phyloP scores from a whole-genome alignment of 2,329 filamentous ascomycete species.

The Pseudomassariella vexata region DNA sequence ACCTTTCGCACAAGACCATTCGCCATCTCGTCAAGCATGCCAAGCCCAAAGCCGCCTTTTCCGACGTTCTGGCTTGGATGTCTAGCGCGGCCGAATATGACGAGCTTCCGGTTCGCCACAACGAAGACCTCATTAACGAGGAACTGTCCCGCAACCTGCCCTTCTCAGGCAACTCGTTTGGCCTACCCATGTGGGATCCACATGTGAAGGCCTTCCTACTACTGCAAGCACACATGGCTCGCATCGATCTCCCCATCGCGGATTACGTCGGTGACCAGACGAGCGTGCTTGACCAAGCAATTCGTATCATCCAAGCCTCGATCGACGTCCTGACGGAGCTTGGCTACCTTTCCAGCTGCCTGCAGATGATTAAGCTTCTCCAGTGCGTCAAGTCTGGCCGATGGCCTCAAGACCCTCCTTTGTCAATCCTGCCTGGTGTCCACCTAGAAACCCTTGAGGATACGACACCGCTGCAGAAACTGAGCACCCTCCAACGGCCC shows the following conservation, averaged over 20 bases:
- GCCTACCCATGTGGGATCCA: constrained; percentile 93
- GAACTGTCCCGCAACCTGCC: constrained; percentile 81
- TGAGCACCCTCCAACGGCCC: constrained; percentile 17
- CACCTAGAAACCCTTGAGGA: constrained; percentile 35
- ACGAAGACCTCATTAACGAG: constrained; percentile 94
- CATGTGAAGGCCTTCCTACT: constrained; percentile 95
- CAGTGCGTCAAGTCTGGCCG: constrained; percentile 89
- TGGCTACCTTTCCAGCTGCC: constrained; percentile 71
- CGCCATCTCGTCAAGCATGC: constrained; percentile 74
- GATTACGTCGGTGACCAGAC: constrained; percentile 96
- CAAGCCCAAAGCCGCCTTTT: constrained; percentile 69
- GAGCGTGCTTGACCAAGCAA: constrained; percentile 86
- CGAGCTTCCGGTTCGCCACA: constrained; percentile 94
- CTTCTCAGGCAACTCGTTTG: constrained; percentile 51
- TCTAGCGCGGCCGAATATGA: constrained; percentile 92
- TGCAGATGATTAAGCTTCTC: constrained; percentile 77
- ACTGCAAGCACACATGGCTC: constrained; percentile 90
- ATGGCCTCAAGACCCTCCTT: constrained; percentile 78
- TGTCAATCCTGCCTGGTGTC: constrained; percentile 75
- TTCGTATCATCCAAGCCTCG: constrained; percentile 92
- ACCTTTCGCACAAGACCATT: constrained; percentile 91
- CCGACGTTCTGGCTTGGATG: constrained; percentile 87
- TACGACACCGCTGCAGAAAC: constrained; percentile 32
- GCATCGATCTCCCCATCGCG: constrained; percentile 85
- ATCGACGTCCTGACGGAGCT: constrained; percentile 92